Evolutionary conservation across 2,329 filamentous ascomycete genomes (phyloP), one percentile per base, ranked within the genome.

Genomic region (Penicillium hesseltinei): DNA sequence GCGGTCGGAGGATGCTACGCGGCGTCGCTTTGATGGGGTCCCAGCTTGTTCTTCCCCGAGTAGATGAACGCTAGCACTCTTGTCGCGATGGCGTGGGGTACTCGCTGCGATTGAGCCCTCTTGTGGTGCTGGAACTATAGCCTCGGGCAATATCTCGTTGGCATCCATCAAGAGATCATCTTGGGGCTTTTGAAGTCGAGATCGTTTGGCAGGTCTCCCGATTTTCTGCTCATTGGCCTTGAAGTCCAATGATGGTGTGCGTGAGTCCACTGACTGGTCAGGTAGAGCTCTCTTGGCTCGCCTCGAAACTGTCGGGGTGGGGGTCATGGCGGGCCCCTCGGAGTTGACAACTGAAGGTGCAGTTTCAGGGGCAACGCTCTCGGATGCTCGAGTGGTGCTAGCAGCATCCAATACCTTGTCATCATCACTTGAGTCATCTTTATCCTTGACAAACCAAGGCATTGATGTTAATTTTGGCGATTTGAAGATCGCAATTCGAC

Each of bases 401-500:
- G 11, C 17, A 38, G 38, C 29, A 35, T 23, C 39, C 5, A 11
- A 15, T 7, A 19, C 17, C 19, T 49, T 46, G 27, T 59, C 45
- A 15, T 50, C 42, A 15, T 60, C 53, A 25, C 29, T 36, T 4
- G 58, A 54, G 23, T 62, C 56, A 19, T 58, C 46, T 5, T 54
- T 13, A 2, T 63, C 62, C 23, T 64, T 52, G 11, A 60, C 39
- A 45, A 77, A 77, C 75, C 75, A 77, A 11, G 71, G 66, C 11
- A 79, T 50, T 17, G 69, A 62, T 27, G 56, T 48, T 25, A 77
- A 46, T 27, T 66, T 69, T 7, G 69, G 51, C 0, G 71, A 73
- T 61, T 72, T 77, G 57, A 78, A 75, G 5, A 77, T 66, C 4
- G 72, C 75, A 49, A 78, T 66, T n/a, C 72, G 69, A 43, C 74